Evolutionary conservation across 306 rosid species (phyloP).

Genomic region (Cucurbita pepo): DNA sequence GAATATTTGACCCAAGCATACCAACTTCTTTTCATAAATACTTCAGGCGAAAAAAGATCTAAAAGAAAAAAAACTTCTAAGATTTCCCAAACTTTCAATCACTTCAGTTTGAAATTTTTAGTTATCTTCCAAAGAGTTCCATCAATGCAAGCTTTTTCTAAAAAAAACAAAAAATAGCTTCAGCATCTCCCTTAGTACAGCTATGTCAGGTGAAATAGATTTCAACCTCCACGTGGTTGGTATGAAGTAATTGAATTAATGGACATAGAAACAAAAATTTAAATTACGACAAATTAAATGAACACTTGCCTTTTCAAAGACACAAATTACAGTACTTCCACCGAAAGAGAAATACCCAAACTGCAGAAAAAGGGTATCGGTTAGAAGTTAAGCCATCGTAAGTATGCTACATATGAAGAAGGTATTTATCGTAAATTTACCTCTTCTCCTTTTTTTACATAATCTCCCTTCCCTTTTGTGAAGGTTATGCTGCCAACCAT

Average conservation of each 20-base stretch:
- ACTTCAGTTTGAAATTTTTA: background rate
- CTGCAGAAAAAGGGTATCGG: conserved; percentile 27
- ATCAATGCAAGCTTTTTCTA: background rate
- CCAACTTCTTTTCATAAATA: background rate
- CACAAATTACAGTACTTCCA: conserved; percentile 93
- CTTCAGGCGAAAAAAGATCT: background rate
- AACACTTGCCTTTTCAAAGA: conserved; percentile 67
- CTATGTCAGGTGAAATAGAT: background rate
- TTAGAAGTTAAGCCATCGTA: conserved; percentile 8
- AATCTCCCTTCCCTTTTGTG: conserved; percentile 53
- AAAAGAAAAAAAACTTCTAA: background rate
- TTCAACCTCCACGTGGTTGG: background rate
- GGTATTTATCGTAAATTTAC: conserved; percentile 21
- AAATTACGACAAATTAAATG: background rate
- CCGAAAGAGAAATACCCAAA: conserved; percentile 95
- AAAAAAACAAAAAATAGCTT: background rate
- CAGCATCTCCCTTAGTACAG: background rate
- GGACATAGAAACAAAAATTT: background rate
- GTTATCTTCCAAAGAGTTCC: background rate
- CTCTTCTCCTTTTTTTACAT: conserved; percentile 93
- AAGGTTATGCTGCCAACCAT: conserved; percentile 97
- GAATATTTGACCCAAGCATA: background rate
- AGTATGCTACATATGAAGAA: background rate
- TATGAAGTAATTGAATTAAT: background rate
- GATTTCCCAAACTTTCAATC: background rate